A percentile compares a stretch with the other conserved stretches of the same genome.
phyloP scores from a whole-genome alignment of 106 monocot genomes.

The Narthecium ossifragum region DNA sequence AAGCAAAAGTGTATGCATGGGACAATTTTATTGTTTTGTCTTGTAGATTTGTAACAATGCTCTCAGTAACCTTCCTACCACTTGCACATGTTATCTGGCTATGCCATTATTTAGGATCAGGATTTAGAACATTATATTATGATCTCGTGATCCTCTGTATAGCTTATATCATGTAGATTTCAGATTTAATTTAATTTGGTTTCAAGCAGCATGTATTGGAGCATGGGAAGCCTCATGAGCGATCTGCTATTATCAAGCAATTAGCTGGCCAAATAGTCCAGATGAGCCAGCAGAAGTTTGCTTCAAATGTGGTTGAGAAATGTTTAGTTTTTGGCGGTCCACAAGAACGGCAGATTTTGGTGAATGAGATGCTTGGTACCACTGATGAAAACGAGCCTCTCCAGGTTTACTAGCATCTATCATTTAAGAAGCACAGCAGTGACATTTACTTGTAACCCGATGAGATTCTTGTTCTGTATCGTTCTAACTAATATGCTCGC shows the following conservation, averaged over 20 bases:
- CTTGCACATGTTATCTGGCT: too few species aligned
- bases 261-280: slow-evolving; percentile 55
- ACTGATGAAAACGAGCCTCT: slow-evolving; percentile 59
- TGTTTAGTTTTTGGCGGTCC: slow-evolving; percentile 50
- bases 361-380: slow-evolving; percentile 54
- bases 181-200: slow-evolving; percentile 1
- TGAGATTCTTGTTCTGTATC: too few species aligned
- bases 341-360: slow-evolving; percentile 41
- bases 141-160: too few species aligned
- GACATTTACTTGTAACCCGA: not conserved
- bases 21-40: too few species aligned
- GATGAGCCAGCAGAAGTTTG: slow-evolving; percentile 71
- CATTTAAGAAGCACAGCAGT: too few species aligned
- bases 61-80: too few species aligned
- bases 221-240: slow-evolving; percentile 55
- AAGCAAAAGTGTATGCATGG: too few species aligned
- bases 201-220: slow-evolving; percentile 52
- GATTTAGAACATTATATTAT: too few species aligned
- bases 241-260: slow-evolving; percentile 43
- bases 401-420: slow-evolving; percentile 20
- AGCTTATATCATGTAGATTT: too few species aligned
- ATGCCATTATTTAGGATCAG: too few species aligned
- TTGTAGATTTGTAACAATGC: too few species aligned
- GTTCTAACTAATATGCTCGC: not conserved
- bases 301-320: slow-evolving; percentile 69